These are phyloP conservation scores for Amoeboaphelidium protococcarum DNA, from an alignment of 371 early-diverging fungal species.

Conservation along the genomic window DNA sequence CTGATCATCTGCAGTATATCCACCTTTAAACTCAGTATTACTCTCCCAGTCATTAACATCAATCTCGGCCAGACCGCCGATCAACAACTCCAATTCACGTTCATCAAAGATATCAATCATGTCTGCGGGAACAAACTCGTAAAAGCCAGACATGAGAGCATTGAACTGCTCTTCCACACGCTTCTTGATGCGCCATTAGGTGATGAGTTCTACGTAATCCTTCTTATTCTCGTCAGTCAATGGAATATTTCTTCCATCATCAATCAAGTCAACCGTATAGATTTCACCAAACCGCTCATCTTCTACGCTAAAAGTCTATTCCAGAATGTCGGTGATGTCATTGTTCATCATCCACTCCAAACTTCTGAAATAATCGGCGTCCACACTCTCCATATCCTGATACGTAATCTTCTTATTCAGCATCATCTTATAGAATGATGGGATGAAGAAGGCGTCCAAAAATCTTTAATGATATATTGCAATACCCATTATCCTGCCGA, in stretches of 20 bases:
- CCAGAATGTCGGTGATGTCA: slow-evolving; percentile 59
- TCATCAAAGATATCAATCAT: slow-evolving; percentile 87
- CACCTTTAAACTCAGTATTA: slow-evolving; percentile 68
- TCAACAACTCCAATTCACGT: slow-evolving; percentile 87
- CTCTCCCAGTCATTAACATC: slow-evolving; percentile 98
- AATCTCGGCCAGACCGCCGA: slow-evolving; percentile 94
- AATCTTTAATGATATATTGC: slow-evolving; percentile 89
- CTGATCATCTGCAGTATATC: slow-evolving; percentile 74
- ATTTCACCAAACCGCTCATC: slow-evolving; percentile 82
- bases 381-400: slow-evolving; percentile 84
- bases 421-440: slow-evolving; percentile 87
- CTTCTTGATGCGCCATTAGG: slow-evolving; percentile 51
- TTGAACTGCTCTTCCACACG: slow-evolving; percentile 82
- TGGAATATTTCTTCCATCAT: slow-evolving; percentile 56
- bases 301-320: slow-evolving; percentile 52
- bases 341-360: slow-evolving; percentile 84
- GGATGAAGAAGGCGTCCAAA: slow-evolving; percentile 85
- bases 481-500: slow-evolving; percentile 86
- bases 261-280: slow-evolving; percentile 67
- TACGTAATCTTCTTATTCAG: slow-evolving; percentile 57
- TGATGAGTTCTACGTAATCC: slow-evolving; percentile 70
- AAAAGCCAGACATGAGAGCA: slow-evolving; percentile 80
- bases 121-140: slow-evolving; percentile 78
- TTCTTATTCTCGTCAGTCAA: slow-evolving; percentile 90
- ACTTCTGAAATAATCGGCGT: slow-evolving; percentile 70